phyloP scores from a whole-genome alignment of 140 eudicot species.

The Oenanthe javanica region DNA sequence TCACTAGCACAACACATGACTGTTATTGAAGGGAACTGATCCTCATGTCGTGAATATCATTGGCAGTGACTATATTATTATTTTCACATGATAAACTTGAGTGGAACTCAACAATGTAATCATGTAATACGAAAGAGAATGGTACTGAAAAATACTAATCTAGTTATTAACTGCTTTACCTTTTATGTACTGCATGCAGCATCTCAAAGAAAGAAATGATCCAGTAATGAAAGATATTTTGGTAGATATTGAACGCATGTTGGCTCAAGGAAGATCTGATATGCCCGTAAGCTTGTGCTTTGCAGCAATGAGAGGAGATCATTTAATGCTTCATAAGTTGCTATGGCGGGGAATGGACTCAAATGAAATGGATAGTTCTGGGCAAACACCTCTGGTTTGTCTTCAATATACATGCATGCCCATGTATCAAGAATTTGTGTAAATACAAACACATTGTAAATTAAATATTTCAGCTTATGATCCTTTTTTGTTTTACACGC shows the following conservation, averaged over 20 bases:
- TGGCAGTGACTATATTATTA: not conserved
- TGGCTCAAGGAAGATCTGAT: slow-evolving; percentile 76
- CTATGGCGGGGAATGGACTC: slow-evolving; percentile 65
- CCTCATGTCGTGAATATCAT: not conserved
- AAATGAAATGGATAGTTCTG: slow-evolving; percentile 51
- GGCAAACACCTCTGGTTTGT: slow-evolving; percentile 67
- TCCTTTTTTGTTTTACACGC: not conserved
- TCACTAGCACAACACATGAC: not conserved
- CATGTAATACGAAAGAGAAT: not conserved
- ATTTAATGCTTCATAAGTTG: slow-evolving; percentile 50
- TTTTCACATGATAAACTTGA: not conserved
- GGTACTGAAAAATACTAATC: not conserved
- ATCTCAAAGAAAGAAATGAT: slow-evolving; percentile 52
- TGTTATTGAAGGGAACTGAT: not conserved
- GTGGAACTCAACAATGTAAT: not conserved
- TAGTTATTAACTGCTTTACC: not conserved
- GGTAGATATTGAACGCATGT: slow-evolving; percentile 60
- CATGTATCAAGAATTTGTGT: not conserved
- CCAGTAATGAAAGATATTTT: slow-evolving; percentile 42
- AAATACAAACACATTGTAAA: not conserved
- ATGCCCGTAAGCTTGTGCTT: slow-evolving; percentile 78
- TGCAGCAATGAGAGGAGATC: slow-evolving; percentile 77
- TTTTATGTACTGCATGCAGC: slow-evolving; percentile 45
- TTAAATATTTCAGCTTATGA: not conserved
- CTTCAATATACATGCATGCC: not conserved